phyloP scores from a whole-genome alignment of 2,329 filamentous ascomycete species.

The Thielaviopsis euricoi region DNA sequence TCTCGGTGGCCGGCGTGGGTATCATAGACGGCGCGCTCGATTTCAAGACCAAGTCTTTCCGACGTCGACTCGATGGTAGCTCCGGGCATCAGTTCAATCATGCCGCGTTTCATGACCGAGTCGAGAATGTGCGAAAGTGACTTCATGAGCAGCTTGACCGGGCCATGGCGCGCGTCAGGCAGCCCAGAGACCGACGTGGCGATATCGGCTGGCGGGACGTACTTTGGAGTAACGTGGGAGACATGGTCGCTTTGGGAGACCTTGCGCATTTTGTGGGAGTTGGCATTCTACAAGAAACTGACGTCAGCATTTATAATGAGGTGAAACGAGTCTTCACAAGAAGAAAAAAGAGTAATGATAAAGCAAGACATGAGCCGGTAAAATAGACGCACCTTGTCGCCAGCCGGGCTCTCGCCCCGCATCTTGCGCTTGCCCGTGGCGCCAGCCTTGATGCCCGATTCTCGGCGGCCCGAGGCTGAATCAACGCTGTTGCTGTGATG shows the following conservation, averaged over 20 bases:
- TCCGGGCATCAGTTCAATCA: conserved; percentile 45
- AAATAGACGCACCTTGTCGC: conserved; percentile 29
- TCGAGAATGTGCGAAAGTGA: conserved; percentile 50
- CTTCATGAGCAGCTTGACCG: conserved; percentile 55
- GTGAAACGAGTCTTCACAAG: too few species aligned
- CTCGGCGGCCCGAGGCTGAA: conserved; percentile 31
- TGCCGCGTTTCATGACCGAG: conserved; percentile 47
- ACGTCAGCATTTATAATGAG: background rate
- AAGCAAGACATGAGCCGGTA: background rate
- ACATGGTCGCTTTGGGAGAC: conserved; percentile 30
- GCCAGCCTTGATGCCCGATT: conserved; percentile 21
- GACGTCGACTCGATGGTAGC: conserved; percentile 47
- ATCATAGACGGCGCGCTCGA: conserved; percentile 56
- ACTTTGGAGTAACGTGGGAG: conserved; percentile 23
- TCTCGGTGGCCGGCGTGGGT: conserved; percentile 35
- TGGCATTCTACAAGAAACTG: conserved; percentile 16
- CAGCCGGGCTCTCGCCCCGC: conserved; percentile 38
- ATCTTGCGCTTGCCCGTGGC: conserved; percentile 38
- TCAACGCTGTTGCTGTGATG: background rate
- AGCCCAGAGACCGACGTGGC: conserved; percentile 36
- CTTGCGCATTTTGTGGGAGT: conserved; percentile 34
- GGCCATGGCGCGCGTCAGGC: conserved; percentile 46
- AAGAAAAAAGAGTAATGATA: background rate
- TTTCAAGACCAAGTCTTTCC: conserved; percentile 55
- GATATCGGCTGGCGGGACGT: conserved; percentile 35